phyloP scores from a whole-genome alignment of 371 early-diverging fungal species.

The Mucor racemosus region DNA sequence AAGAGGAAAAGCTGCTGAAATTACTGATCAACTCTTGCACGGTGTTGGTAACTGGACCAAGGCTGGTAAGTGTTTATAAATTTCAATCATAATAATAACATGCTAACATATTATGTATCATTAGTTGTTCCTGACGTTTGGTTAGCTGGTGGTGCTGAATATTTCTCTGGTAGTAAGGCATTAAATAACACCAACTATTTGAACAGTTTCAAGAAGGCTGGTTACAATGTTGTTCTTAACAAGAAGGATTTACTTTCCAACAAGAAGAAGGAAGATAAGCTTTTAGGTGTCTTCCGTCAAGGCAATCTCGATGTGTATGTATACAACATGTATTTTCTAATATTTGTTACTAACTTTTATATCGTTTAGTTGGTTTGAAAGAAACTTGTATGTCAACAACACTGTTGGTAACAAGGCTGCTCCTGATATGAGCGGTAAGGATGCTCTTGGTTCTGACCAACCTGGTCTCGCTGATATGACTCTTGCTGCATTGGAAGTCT shows the following conservation, averaged over 20 bases:
- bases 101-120: not conserved
- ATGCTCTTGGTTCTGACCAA: slow-evolving; percentile 63
- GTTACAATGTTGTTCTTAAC: slow-evolving; percentile 66
- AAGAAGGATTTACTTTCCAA: slow-evolving; percentile 50
- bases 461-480: slow-evolving; percentile 76
- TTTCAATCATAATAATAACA: not conserved
- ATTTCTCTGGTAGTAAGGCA: slow-evolving; percentile 56
- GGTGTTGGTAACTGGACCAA: slow-evolving; percentile 53
- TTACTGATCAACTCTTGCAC: slow-evolving; percentile 69
- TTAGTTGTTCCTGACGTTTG: slow-evolving; percentile 70
- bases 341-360: not conserved
- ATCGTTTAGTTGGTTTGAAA: slow-evolving; percentile 61
- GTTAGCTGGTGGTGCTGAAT: slow-evolving; percentile 71
- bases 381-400: slow-evolving; percentile 64
- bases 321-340: not conserved
- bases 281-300: slow-evolving; percentile 73
- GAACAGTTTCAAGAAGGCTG: slow-evolving; percentile 48
- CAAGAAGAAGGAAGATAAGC: slow-evolving; percentile 58
- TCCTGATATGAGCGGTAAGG: slow-evolving; percentile 54
- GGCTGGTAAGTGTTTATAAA: slow-evolving; percentile 34
- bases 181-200: slow-evolving; percentile 66
- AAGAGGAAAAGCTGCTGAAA: slow-evolving; percentile 55
- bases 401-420: slow-evolving; percentile 51
- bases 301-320: slow-evolving; percentile 64
- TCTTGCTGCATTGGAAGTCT: slow-evolving; percentile 63